Evolutionary conservation across 2,329 filamentous ascomycete species (phyloP).

Genomic region (Hortaea werneckii): DNA sequence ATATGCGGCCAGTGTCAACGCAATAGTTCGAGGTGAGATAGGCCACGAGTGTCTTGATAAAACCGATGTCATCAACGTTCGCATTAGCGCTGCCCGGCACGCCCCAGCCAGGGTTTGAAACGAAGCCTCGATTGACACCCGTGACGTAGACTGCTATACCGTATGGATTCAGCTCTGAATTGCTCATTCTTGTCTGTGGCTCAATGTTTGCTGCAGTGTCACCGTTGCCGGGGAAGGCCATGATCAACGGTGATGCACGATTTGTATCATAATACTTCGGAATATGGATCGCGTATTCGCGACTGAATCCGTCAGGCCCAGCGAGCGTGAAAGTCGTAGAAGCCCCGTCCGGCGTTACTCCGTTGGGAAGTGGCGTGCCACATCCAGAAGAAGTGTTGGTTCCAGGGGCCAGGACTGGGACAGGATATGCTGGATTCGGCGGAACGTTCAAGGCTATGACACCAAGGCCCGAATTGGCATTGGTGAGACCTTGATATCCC

Average conservation of each 20-base stretch:
- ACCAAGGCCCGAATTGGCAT: constrained; percentile 1
- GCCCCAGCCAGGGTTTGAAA: constrained; percentile 8
- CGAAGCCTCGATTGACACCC: constrained; percentile 15
- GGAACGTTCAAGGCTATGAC: constrained; percentile 9
- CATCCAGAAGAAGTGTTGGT: constrained; percentile 16
- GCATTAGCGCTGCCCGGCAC: background rate
- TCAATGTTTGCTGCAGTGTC: constrained; percentile 29
- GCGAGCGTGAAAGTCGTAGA: constrained; percentile 10
- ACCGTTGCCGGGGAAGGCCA: constrained; percentile 36
- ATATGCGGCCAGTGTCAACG: constrained; percentile 35
- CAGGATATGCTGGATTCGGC: constrained; percentile 12
- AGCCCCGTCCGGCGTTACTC: constrained; percentile 10
- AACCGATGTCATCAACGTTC: constrained; percentile 30
- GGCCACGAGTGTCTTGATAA: constrained; percentile 32
- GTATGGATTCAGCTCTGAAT: constrained; percentile 32
- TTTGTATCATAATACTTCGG: constrained; percentile 29
- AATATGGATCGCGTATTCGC: constrained; percentile 29
- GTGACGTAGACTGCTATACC: constrained; percentile 36
- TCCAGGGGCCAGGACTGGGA: constrained; percentile 4
- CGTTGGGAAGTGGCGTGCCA: constrained; percentile 11
- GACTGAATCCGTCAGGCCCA: constrained; percentile 17
- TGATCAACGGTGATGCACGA: constrained; percentile 31
- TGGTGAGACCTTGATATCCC: constrained; percentile 3
- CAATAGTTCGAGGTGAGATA: constrained; percentile 33
- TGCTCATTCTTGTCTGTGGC: constrained; percentile 33